Percentiles rank a stretch among this genome's conserved stretches.
These are phyloP conservation scores for Aureobasidium melanogenum DNA, from an alignment of 2,329 filamentous ascomycete species.

Conservation along the genomic window DNA sequence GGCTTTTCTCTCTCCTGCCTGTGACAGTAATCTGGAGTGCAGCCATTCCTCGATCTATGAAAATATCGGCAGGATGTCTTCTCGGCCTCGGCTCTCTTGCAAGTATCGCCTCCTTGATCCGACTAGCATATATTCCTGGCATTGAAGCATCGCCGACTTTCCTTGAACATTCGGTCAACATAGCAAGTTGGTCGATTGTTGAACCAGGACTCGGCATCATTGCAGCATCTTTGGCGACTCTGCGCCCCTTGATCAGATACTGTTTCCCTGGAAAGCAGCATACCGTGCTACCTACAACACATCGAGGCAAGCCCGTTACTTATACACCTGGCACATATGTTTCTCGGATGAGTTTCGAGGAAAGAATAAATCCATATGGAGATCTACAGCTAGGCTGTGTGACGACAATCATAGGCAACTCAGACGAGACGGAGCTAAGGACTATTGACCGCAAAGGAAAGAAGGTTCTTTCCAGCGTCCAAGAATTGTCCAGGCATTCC, in stretches of 20 bases:
- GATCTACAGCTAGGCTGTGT: neutral
- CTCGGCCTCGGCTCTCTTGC: conserved; percentile 30
- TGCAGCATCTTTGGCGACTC: conserved; percentile 25
- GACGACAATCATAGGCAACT: neutral
- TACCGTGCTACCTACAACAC: neutral
- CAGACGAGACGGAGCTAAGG: neutral
- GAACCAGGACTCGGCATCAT: conserved; percentile 27
- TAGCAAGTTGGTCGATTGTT: conserved; percentile 24
- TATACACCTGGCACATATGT: neutral
- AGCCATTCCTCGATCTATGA: conserved; percentile 29
- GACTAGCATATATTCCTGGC: conserved; percentile 19
- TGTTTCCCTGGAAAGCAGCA: neutral
- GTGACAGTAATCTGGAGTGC: conserved; percentile 3
- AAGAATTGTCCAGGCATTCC: neutral
- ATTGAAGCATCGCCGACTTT: conserved; percentile 17
- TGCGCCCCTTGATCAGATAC: conserved; percentile 23
- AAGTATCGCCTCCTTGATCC: conserved; percentile 19
- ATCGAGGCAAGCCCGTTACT: neutral
- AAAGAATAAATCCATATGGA: neutral
- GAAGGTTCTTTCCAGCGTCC: neutral
- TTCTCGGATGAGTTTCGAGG: conserved; percentile 3
- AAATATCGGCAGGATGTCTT: conserved; percentile 33
- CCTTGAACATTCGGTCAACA: conserved; percentile 18
- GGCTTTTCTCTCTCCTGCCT: conserved; percentile 30
- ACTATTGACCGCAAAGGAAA: neutral